These are phyloP conservation scores for Tuber magnatum DNA, from an alignment of 495 filamentous ascomycete species.

Conservation along the genomic window DNA sequence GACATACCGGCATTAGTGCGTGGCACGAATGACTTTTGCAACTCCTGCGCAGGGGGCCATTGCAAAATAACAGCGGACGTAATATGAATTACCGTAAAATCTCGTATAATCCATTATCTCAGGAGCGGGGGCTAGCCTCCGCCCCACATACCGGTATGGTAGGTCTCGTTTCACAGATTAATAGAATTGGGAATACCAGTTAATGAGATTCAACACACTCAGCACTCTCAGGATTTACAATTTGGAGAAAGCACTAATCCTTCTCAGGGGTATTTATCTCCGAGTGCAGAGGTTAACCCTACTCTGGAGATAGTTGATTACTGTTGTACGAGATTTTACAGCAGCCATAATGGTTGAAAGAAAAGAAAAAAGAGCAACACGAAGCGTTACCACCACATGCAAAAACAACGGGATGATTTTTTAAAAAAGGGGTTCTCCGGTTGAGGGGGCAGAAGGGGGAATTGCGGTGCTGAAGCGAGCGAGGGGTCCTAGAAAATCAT, in stretches of 20 bases:
- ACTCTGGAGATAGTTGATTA: accelerated
- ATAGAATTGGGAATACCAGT: no score
- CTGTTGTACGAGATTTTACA: no score
- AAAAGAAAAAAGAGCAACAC: neutral
- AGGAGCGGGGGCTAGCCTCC: no score
- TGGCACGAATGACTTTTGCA: neutral
- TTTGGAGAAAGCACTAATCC: no score
- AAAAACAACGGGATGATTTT: neutral
- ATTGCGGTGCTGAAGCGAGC: neutral
- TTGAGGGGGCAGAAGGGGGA: neutral
- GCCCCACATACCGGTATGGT: no score
- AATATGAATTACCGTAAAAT: neutral
- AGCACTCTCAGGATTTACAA: no score
- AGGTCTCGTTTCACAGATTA: no score
- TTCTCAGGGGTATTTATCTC: no score
- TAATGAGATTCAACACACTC: no score
- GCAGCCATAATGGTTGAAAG: neutral
- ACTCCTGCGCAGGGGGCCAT: neutral
- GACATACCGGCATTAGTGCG: neutral
- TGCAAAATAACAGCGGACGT: neutral
- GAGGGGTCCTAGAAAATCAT: neutral
- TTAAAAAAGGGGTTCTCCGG: neutral
- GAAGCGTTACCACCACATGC: neutral
- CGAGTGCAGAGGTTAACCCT: no score
- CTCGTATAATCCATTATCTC: no score